Base-by-base conservation (phyloP, 176 grass and related monocot genomes). In the Carex cristatella region DNA sequence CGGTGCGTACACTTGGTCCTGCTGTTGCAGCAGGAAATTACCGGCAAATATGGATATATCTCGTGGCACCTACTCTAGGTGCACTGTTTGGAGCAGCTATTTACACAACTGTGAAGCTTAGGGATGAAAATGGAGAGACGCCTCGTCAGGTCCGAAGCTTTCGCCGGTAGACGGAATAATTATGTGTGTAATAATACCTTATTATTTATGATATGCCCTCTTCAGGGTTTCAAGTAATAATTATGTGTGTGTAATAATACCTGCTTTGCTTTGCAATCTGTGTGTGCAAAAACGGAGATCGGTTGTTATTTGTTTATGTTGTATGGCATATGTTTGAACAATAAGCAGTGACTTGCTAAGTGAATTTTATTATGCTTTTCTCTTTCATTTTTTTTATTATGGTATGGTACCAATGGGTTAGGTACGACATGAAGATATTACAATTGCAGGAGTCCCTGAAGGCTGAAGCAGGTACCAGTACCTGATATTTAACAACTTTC, bases 11-110 rank as follows among this genome's bases (percentile, higher is more conserved):
- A 32, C 86, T 98, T 58, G 95, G 95, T 1, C 95, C 95, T 13
- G 95, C 95, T 7, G 91, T 98, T 74, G 95, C 95, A 0, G 88
- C 93, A 3, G 95, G 95, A 64, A 95, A 98, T 90, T 98, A 95
- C 91, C 64, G 69, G 69, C 93, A 92, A 86, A 89, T 98, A 55
- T 98, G 95, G 95, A 93, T 98, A 85, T 98, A 98, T 90, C 89
- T 98, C 59, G 55, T 91, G 12, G 95, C 95, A 35, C 95, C 95
- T 23, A 98, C 95, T 30, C 86, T 90, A 1, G 95, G 95, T 8
- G 95, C 95, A 27, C 3, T 93, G 63, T 61, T 86, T 12, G 95
- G 95, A 54, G 91, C 95, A 1, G 85, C 86, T 58, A 83, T 90
- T 9, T 98, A 98, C 95, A 94, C 89, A 33, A 69, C 38, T 15